These are phyloP conservation scores for Fomitopsis palustris DNA, from an alignment of 1,284 basidiomycete genomes.

Conservation along the genomic window DNA sequence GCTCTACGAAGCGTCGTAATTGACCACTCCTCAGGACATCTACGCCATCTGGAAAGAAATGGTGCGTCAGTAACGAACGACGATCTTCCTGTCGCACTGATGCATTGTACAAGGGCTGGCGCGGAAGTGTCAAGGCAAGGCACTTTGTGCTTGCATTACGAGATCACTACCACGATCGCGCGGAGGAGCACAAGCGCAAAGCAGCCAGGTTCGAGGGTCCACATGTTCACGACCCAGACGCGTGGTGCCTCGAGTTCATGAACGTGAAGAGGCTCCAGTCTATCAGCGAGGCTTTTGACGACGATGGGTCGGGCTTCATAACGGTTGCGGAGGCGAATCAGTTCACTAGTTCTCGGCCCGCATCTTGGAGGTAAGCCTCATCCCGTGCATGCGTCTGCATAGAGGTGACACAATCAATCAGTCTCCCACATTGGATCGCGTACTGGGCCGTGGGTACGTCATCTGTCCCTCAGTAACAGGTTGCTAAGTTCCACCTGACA, in stretches of 20 bases:
- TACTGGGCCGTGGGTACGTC: constrained; percentile 41
- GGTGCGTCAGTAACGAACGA: constrained; percentile 13
- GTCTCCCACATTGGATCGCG: constrained; percentile 42
- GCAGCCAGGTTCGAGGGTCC: not conserved
- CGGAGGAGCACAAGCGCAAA: constrained; percentile 7
- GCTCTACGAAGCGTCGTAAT: not conserved
- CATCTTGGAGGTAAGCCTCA: constrained; percentile 26
- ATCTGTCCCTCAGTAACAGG: not conserved
- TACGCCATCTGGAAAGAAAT: constrained; percentile 28
- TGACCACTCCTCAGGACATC: constrained; percentile 10
- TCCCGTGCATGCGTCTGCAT: constrained; percentile 7
- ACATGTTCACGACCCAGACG: constrained; percentile 18
- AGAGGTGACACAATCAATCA: constrained; percentile 12
- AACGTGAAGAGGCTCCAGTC: constrained; percentile 38
- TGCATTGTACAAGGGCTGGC: constrained; percentile 26
- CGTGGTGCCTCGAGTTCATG: constrained; percentile 42
- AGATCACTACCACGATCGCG: constrained; percentile 30
- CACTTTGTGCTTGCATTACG: constrained; percentile 33
- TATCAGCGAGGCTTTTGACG: constrained; percentile 45
- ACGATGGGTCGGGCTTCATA: constrained; percentile 46
- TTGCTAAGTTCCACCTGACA: not conserved
- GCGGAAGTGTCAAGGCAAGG: constrained; percentile 31
- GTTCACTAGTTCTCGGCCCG: constrained; percentile 28
- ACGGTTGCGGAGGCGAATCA: constrained; percentile 46
- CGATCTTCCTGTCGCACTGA: too few species aligned